A percentile compares a stretch with the other conserved stretches of the same genome.
These are phyloP conservation scores for Phaseolus lunatus DNA, from an alignment of 306 rosid genomes.

Conservation along the genomic window DNA sequence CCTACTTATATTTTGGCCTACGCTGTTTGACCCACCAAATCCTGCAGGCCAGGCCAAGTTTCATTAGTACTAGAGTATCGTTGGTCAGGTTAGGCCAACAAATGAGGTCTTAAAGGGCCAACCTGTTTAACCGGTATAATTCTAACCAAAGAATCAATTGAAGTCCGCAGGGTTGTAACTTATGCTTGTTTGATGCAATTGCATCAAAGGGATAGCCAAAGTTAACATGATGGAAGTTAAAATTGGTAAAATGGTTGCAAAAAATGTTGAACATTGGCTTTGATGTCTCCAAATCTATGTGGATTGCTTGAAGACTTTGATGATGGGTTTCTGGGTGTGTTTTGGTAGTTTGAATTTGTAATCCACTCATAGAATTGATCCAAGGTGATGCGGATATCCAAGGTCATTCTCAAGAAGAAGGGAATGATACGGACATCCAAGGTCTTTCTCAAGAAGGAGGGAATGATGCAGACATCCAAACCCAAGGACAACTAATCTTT, in stretches of 20 bases:
- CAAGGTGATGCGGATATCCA: too few species aligned
- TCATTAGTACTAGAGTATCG: background rate
- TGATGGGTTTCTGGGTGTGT: too few species aligned
- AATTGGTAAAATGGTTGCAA: background rate
- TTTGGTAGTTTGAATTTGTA: too few species aligned
- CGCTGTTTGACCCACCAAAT: slow-evolving; percentile 11
- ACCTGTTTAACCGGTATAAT: background rate
- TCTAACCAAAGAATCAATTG: slow-evolving; percentile 18
- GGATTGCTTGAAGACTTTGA: too few species aligned
- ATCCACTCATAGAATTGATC: too few species aligned
- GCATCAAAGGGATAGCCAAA: slow-evolving; percentile 13
- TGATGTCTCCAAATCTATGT: too few species aligned
- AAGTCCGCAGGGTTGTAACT: background rate
- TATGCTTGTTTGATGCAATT: slow-evolving; percentile 16
- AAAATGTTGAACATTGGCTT: too few species aligned
- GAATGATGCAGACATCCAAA: too few species aligned
- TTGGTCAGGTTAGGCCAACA: background rate
- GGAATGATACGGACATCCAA: too few species aligned
- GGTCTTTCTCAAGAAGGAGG: too few species aligned
- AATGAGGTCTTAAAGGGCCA: background rate
- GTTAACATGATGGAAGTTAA: slow-evolving; percentile 8
- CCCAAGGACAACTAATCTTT: too few species aligned
- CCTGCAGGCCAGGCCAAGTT: slow-evolving; percentile 7
- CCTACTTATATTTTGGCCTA: background rate
- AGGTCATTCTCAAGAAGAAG: too few species aligned